phyloP scores from a whole-genome alignment of 805 yeast species.

The Myxozyma kluyveri region DNA sequence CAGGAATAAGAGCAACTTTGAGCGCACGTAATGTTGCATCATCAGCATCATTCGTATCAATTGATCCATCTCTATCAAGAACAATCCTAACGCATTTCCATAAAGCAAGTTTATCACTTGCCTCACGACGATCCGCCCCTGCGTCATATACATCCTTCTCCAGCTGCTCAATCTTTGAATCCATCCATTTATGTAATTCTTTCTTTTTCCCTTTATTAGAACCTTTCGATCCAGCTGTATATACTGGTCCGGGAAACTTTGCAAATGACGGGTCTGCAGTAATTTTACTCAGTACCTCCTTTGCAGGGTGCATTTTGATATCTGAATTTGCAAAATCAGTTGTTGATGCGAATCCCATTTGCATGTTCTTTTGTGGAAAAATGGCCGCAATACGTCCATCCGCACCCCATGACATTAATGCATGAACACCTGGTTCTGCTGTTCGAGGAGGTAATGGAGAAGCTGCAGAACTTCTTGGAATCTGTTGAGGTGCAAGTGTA shows the following conservation, averaged over 20 bases:
- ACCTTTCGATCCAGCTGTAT: slow-evolving; percentile 41
- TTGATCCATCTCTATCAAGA: slow-evolving; percentile 30
- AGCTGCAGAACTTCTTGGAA: neutral
- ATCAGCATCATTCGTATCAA: slow-evolving; percentile 10
- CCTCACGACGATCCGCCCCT: slow-evolving; percentile 30
- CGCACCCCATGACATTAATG: slow-evolving; percentile 65
- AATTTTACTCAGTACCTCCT: slow-evolving; percentile 31
- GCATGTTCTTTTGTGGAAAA: slow-evolving; percentile 40
- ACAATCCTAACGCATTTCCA: slow-evolving; percentile 40
- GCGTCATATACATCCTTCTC: slow-evolving; percentile 30
- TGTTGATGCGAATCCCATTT: slow-evolving; percentile 34
- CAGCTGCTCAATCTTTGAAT: slow-evolving; percentile 37
- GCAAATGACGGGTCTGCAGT: slow-evolving; percentile 36
- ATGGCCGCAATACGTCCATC: slow-evolving; percentile 47
- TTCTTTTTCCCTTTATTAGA: slow-evolving; percentile 55
- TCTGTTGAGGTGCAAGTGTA: neutral
- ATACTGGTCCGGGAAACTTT: slow-evolving; percentile 68
- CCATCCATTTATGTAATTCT: slow-evolving; percentile 70
- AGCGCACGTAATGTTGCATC: slow-evolving; percentile 15
- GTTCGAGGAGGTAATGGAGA: slow-evolving; percentile 1
- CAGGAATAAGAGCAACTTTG: slow-evolving; percentile 29
- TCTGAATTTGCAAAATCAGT: slow-evolving; percentile 37
- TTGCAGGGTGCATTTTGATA: slow-evolving; percentile 34
- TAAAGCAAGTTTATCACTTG: slow-evolving; percentile 36
- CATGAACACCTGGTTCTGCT: slow-evolving; percentile 37